Conservation (phyloP, 768 basidiomycete species). For the Lactarius deliciosus region DNA sequence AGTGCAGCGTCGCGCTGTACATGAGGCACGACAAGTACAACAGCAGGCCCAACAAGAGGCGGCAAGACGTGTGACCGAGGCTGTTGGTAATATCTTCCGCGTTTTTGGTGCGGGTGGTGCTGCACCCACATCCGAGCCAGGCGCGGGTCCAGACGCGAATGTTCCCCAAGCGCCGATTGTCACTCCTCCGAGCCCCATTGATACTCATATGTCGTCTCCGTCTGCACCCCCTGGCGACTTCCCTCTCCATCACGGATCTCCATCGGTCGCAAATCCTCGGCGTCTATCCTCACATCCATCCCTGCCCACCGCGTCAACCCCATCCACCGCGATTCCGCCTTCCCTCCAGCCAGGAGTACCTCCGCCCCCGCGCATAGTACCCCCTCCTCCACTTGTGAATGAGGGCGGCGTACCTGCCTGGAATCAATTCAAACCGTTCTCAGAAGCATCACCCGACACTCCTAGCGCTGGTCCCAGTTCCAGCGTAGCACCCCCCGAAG, state of each 20-base stretch:
- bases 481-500: conserved; percentile 19
- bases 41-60: conserved; percentile 63
- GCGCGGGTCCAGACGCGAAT: neutral
- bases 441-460: conserved; percentile 7
- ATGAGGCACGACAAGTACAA: conserved; percentile 40
- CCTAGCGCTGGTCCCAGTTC: conserved; percentile 1
- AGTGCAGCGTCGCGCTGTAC: conserved; percentile 3
- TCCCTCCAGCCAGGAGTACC: neutral
- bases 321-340: conserved; percentile 1
- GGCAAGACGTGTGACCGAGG: conserved; percentile 58
- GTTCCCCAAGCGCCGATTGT: neutral
- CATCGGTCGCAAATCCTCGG: neutral
- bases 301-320: neutral
- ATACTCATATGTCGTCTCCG: neutral
- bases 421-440: conserved; percentile 28
- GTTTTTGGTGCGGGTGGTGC: conserved; percentile 42
- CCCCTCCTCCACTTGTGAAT: neutral
- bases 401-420: conserved; percentile 11
- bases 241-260: neutral
- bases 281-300: neutral
- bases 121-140: neutral
- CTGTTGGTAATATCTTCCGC: conserved; percentile 58
- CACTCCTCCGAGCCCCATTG: neutral
- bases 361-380: neutral
- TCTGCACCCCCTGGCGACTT: neutral